Conservation (phyloP, 1,284 basidiomycete species). For the Ganoderma boninense region DNA sequence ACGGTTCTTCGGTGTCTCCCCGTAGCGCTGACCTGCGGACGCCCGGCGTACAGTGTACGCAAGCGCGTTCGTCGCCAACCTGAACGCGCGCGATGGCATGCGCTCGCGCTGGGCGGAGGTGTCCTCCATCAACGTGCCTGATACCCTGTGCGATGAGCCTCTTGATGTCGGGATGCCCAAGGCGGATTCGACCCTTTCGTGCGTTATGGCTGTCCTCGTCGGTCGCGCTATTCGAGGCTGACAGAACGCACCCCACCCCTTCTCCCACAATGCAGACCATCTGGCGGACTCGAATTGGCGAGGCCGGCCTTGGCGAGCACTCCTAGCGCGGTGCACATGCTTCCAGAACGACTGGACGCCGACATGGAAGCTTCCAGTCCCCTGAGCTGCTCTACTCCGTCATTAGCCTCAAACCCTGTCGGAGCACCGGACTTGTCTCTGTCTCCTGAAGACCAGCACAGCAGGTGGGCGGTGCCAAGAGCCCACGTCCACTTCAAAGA, state of each 20-base stretch:
- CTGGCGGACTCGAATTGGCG: neutral
- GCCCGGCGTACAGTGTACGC: neutral
- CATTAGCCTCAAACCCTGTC: neutral
- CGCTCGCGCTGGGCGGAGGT: slow-evolving; percentile 12
- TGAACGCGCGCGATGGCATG: slow-evolving; percentile 10
- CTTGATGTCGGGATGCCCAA: neutral
- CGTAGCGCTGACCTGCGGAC: too few species aligned
- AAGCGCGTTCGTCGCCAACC: slow-evolving; percentile 6
- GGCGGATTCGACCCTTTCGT: neutral
- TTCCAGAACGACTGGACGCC: neutral
- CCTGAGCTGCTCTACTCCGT: neutral
- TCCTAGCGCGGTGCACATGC: neutral
- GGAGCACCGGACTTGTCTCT: neutral
- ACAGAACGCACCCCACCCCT: too few species aligned
- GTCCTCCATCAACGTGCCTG: neutral
- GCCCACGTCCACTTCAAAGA: neutral
- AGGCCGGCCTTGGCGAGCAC: neutral
- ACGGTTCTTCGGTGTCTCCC: neutral
- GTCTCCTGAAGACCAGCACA: neutral
- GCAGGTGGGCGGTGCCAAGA: neutral
- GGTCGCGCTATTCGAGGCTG: neutral
- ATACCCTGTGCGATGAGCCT: neutral
- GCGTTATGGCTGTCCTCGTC: neutral
- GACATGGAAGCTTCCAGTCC: neutral
- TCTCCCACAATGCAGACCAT: neutral